Evolutionary conservation across 306 rosid species (phyloP).

Genomic region (Dryas drummondii): DNA sequence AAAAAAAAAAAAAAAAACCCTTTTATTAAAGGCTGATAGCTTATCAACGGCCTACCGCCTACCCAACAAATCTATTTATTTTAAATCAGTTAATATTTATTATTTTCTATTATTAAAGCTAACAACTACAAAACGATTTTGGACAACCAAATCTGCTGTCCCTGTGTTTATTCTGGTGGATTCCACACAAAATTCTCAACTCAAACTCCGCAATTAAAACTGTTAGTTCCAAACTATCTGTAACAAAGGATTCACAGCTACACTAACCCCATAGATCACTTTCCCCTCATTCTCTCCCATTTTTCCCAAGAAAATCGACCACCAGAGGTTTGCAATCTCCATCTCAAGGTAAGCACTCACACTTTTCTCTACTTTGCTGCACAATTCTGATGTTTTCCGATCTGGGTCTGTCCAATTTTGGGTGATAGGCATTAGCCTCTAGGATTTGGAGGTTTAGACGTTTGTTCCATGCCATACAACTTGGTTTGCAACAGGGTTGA

Average conservation of each 20-base stretch:
- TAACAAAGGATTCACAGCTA: constrained; percentile 6
- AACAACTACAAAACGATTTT: neutral
- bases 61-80: too few species aligned
- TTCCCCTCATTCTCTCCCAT: neutral
- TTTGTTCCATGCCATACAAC: constrained; percentile 37
- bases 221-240: constrained; percentile 1
- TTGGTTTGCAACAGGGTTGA: constrained; percentile 27
- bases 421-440: constrained; percentile 7
- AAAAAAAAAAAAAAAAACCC: too few species aligned
- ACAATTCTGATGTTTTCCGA: constrained; percentile 29
- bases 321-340: constrained; percentile 16
- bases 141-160: constrained; percentile 9
- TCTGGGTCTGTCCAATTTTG: constrained; percentile 31
- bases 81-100: too few species aligned
- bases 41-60: too few species aligned
- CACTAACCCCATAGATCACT: neutral
- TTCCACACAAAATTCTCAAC: neutral
- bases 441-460: constrained; percentile 7
- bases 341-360: constrained; percentile 22
- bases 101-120: too few species aligned
- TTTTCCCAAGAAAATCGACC: constrained; percentile 11
- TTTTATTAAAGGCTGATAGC: too few species aligned
- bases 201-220: constrained; percentile 8
- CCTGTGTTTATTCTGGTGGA: constrained; percentile 14
- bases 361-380: neutral